Base-by-base conservation (phyloP, 352 stramenopile species). In the Phytophthora citrophthora region DNA sequence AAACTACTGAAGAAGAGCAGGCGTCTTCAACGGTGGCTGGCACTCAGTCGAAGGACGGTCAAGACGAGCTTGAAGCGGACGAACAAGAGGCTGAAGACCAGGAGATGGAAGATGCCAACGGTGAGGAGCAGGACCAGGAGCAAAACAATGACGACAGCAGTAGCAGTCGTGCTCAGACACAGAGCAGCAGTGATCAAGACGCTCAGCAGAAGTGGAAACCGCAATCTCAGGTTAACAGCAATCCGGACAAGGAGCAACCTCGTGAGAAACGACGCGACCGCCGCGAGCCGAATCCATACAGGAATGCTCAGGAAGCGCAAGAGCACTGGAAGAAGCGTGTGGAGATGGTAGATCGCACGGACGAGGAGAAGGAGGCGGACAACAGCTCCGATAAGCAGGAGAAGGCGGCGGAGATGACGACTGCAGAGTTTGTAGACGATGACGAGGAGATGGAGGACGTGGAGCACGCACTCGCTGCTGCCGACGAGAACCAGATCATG, bases 251-350 rank as follows among this genome's bases (percentile, higher is more conserved):
- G 32, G 67, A 89, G 44, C 78, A 76, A 36, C 63, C 48, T 55
- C 83, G 89, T 2, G 79, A 94, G 54, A 90, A 96, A 56, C 89
- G 91, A 29, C 82, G 83, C 12, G 81, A 94, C 26, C 83, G 83
- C 13, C 88, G 88, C 43, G 83, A 96, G 61, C 94, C 96, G 9
- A 99, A 99, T 69, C 97, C 97, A 55, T 98, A 98, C 51, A 89
- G 94, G 12, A 95, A 97, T 66, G 91, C 96, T 31, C 96, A 97
- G 45, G 96, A 98, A 61, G 95, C 97, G 2, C 86, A 97, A 63
- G 94, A 99, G 62, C 97, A 99, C 62, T 99, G 98, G 98, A 97
- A 98, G 62, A 88, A 95, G 48, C 96, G 97, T 47, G 86, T 99
- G 7, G 96, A 94, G 51, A 93, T 93, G 81, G 77, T 92, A 23